phyloP scores from a whole-genome alignment of 805 yeast genomes.

The Yarrowia bubula region DNA sequence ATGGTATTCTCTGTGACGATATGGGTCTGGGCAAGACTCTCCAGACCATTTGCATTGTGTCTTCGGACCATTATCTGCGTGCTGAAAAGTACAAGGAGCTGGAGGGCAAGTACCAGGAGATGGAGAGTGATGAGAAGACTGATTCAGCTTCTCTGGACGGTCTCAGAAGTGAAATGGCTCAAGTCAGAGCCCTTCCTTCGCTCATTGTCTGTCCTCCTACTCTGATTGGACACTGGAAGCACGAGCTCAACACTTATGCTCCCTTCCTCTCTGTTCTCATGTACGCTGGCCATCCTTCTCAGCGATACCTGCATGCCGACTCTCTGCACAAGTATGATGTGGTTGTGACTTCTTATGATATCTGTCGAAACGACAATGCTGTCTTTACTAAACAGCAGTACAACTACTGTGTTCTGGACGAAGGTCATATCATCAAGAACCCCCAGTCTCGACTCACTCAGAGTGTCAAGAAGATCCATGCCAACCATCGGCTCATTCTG shows the following conservation, averaged over 20 bases:
- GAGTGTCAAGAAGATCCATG: conserved; percentile 76
- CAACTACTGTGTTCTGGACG: conserved; percentile 94
- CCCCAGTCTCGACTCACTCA: conserved; percentile 83
- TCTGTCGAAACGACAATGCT: conserved; percentile 86
- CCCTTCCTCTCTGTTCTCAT: conserved; percentile 80
- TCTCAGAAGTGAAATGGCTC: conserved; percentile 56
- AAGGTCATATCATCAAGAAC: conserved; percentile 96
- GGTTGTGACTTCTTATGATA: conserved; percentile 93
- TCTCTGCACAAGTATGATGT: conserved; percentile 65
- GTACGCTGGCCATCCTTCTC: conserved; percentile 90
- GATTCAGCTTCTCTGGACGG: not conserved
- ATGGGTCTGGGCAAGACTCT: conserved; percentile 98
- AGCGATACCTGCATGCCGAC: conserved; percentile 56
- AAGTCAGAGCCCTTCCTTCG: conserved; percentile 75
- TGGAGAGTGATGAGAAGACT: not conserved
- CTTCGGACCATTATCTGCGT: conserved; percentile 90
- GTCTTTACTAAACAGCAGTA: conserved; percentile 59
- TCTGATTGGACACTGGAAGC: conserved; percentile 98
- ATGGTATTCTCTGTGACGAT: conserved; percentile 97
- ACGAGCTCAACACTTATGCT: conserved; percentile 84
- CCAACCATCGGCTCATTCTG: conserved; percentile 85
- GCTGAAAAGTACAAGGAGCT: conserved; percentile 55
- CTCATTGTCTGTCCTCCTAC: conserved; percentile 95
- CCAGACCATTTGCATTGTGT: conserved; percentile 94
- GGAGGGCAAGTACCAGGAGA: conserved; percentile 7